A percentile compares a stretch with the other conserved stretches of the same genome.
Evolutionary conservation across 129 eudicot genomes (phyloP).

Genomic region (Dittrichia graveolens): DNA sequence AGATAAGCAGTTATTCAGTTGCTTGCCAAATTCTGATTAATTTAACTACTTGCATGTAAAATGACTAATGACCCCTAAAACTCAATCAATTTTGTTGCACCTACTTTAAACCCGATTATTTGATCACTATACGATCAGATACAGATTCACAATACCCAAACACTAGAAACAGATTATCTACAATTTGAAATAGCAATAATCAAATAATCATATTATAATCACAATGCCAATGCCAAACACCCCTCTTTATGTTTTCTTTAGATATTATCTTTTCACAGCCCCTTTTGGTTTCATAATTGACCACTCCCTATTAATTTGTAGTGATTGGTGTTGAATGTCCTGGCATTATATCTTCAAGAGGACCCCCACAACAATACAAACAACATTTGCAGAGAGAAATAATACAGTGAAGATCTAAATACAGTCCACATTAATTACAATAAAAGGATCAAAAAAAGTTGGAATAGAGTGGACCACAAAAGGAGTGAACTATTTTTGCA

Average conservation of each 20-base stretch:
- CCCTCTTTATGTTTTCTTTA: not conserved
- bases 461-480: constrained; percentile 18
- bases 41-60: not conserved
- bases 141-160: not conserved
- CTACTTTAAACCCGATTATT: not conserved
- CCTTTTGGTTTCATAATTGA: not conserved
- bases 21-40: too few relatives aligned
- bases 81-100: not conserved
- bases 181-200: not conserved
- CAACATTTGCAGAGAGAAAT: constrained; percentile 16
- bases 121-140: not conserved
- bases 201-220: not conserved
- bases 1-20: not conserved
- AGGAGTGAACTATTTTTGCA: not conserved
- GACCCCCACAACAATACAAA: constrained; percentile 15
- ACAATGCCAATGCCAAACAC: not conserved
- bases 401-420: constrained; percentile 2
- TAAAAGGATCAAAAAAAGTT: not conserved
- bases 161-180: not conserved
- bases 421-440: not conserved
- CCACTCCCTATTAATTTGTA: not conserved
- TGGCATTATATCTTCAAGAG: constrained; percentile 17
- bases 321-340: constrained; percentile 4
- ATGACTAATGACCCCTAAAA: not conserved
- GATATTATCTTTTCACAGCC: not conserved